A percentile compares a stretch with the other conserved stretches of the same genome.
phyloP scores from a whole-genome alignment of 2,329 filamentous ascomycete genomes.

The Ophiostoma sp. region DNA sequence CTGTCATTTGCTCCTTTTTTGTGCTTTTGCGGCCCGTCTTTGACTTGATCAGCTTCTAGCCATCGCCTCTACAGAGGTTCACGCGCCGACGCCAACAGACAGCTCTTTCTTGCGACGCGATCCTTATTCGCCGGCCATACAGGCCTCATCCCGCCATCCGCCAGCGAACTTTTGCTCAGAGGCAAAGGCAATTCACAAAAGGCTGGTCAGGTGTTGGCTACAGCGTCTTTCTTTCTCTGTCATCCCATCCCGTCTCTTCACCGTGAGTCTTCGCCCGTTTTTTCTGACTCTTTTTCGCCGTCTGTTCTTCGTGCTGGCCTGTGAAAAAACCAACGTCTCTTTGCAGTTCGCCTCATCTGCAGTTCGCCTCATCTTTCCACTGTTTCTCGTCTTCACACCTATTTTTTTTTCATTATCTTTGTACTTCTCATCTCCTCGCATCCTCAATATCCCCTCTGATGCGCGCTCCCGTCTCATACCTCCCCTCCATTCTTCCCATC shows the following conservation, averaged over 20 bases:
- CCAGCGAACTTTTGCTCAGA: background rate
- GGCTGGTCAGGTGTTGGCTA: background rate
- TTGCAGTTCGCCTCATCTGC: too few species aligned
- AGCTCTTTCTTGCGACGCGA: background rate
- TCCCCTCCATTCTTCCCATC: background rate
- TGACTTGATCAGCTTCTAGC: background rate
- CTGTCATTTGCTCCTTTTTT: background rate
- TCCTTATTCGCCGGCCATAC: background rate
- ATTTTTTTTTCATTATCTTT: background rate
- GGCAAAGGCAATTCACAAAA: background rate
- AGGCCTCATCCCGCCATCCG: background rate
- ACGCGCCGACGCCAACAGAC: background rate
- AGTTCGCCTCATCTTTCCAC: background rate
- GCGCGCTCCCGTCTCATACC: background rate
- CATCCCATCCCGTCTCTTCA: background rate
- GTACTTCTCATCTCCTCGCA: background rate
- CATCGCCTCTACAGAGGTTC: background rate
- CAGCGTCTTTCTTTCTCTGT: background rate
- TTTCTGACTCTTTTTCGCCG: background rate
- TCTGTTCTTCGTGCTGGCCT: background rate
- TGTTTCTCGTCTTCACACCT: background rate
- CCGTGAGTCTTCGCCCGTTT: background rate
- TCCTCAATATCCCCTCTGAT: background rate
- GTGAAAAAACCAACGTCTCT: background rate
- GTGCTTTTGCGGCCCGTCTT: background rate